A percentile compares a stretch with the other conserved stretches of the same genome.
These are phyloP conservation scores for Canavalia gladiata DNA, from an alignment of 306 rosid genomes.

Conservation along the genomic window DNA sequence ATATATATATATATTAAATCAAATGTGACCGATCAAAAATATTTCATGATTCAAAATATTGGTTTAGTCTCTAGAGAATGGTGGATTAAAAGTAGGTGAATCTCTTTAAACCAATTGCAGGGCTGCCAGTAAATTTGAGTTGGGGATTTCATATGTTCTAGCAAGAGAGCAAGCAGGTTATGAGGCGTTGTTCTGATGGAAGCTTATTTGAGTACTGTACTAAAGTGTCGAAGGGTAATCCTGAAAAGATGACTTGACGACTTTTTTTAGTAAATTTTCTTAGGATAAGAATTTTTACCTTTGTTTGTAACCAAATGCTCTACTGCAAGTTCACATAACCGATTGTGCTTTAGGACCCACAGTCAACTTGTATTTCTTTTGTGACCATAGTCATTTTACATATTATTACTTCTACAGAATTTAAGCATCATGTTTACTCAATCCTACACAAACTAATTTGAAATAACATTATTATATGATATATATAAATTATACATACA, in stretches of 20 bases:
- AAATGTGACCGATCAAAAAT: too few relatives aligned
- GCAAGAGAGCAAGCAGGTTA: slow-evolving; percentile 77
- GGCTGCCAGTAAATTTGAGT: slow-evolving; percentile 72
- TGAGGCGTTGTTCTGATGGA: slow-evolving; percentile 82
- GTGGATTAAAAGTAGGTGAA: not conserved
- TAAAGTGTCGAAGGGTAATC: slow-evolving; percentile 52
- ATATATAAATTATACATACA: too few relatives aligned
- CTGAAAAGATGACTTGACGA: too few relatives aligned
- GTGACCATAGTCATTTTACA: too few relatives aligned
- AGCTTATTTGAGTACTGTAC: slow-evolving; percentile 82
- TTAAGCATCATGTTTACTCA: too few relatives aligned
- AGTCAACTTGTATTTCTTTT: not conserved
- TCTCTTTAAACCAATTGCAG: slow-evolving; percentile 47
- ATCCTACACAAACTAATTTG: too few relatives aligned
- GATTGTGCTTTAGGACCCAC: not conserved
- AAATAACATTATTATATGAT: too few relatives aligned
- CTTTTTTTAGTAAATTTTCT: not conserved
- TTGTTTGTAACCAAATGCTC: not conserved
- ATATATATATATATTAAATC: too few relatives aligned
- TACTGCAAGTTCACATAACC: not conserved
- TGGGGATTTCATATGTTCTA: slow-evolving; percentile 72
- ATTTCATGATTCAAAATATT: too few relatives aligned
- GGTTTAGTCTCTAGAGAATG: not conserved
- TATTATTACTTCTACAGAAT: too few relatives aligned
- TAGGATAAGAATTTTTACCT: not conserved